Base-by-base conservation (phyloP, 2,329 filamentous ascomycete species). In the Balansia obtecta region DNA sequence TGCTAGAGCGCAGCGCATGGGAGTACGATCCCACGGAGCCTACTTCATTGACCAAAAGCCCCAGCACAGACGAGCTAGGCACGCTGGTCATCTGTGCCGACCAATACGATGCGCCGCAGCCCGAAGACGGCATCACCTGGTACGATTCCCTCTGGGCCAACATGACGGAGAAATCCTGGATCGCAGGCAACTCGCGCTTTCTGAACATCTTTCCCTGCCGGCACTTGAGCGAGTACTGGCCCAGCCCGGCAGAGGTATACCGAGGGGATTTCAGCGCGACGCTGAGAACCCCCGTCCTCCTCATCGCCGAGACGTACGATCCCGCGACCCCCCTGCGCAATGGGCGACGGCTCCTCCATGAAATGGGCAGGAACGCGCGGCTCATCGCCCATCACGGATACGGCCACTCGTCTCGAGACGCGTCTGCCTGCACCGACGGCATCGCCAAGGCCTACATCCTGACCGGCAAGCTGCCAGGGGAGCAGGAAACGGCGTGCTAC, bases 241-340 rank as follows among this genome's bases (percentile, higher is more conserved):
- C n/a, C n/a, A n/a, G n/a, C n/a, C n/a, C n/a, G n/a, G n/a, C n/a
- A n/a, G n/a, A n/a, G n/a, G n/a, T n/a, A n/a, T n/a, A n/a, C n/a
- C n/a, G n/a, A n/a, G n/a, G n/a, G n/a, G n/a, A n/a, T n/a, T n/a
- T n/a, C n/a, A n/a, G n/a, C n/a, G n/a, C n/a, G 61, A 68, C 68
- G 0, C 65, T 76, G 9, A 66, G 63, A 22, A 55, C 71, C 50
- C 71, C 73, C 0, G 59, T 76, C 2, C 57, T 76, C 39, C 62
- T 76, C 39, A 69, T 76, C 39, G 71, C 72, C 1, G 71, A 72
- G 61, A 70, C 69, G 5, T 71, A 76, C 50, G 73, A 76, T 51
- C 72, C 73, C 0, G 72, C 72, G 1, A 76, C 73, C 7, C 73
- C 73, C 4, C 57, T 76, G 42, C 65, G 71, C 5, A 75, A 76